phyloP scores from a whole-genome alignment of 2,329 filamentous ascomycete species.

The Colletotrichum tropicicola region DNA sequence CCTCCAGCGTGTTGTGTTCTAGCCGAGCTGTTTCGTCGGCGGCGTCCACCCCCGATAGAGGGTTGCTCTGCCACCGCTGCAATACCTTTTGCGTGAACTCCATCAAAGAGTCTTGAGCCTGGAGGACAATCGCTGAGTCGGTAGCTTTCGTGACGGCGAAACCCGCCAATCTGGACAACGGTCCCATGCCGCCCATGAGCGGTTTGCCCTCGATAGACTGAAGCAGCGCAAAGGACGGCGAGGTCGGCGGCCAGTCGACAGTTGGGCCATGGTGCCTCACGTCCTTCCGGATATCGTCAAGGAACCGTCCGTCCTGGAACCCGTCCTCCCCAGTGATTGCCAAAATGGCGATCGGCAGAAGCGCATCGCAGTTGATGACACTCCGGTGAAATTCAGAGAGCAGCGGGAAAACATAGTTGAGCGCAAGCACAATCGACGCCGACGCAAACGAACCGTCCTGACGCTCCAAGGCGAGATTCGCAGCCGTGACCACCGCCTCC shows the following conservation, averaged over 20 bases:
- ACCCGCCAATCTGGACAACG: slow-evolving; percentile 71
- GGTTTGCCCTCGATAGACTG: slow-evolving; percentile 68
- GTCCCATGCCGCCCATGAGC: slow-evolving; percentile 72
- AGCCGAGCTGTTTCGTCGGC: slow-evolving; percentile 72
- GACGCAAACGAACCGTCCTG: slow-evolving; percentile 52
- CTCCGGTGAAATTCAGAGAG: slow-evolving; percentile 68
- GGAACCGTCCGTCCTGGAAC: slow-evolving; percentile 79
- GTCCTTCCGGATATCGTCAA: slow-evolving; percentile 75
- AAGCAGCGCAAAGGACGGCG: slow-evolving; percentile 68
- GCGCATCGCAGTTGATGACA: slow-evolving; percentile 70
- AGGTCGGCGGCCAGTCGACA: slow-evolving; percentile 71
- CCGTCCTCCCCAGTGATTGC: slow-evolving; percentile 77
- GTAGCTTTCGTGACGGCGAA: slow-evolving; percentile 68
- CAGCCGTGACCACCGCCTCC: slow-evolving; percentile 75
- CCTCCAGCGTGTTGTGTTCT: slow-evolving; percentile 70
- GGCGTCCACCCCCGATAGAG: slow-evolving; percentile 76
- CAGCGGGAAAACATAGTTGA: slow-evolving; percentile 81
- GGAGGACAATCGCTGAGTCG: slow-evolving; percentile 55
- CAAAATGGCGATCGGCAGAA: slow-evolving; percentile 76
- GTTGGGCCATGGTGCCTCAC: slow-evolving; percentile 62
- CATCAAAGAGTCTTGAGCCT: slow-evolving; percentile 68
- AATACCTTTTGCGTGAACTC: slow-evolving; percentile 73
- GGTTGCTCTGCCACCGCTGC: slow-evolving; percentile 78
- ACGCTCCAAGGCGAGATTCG: slow-evolving; percentile 76
- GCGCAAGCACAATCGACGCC: slow-evolving; percentile 70